phyloP scores from a whole-genome alignment of 805 yeast genomes.

The Kluyveromyces nonfermentans region DNA sequence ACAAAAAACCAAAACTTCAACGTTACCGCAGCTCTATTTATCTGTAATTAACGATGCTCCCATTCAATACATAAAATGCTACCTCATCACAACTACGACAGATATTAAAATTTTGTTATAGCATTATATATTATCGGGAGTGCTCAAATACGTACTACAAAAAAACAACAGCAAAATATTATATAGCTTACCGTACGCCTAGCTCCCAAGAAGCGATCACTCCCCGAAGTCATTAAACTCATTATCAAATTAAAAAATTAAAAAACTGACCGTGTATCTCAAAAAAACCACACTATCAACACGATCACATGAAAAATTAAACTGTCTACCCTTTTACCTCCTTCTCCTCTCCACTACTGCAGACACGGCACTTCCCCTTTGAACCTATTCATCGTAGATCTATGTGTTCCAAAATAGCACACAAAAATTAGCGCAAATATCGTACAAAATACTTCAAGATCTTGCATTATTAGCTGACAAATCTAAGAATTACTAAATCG shows the following conservation, averaged over 20 bases:
- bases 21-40: neutral
- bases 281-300: too few relatives aligned
- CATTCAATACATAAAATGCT: too few relatives aligned
- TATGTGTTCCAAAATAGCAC: constrained; percentile 20
- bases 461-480: constrained; percentile 13
- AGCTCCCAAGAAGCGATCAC: too few relatives aligned
- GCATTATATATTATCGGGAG: too few relatives aligned
- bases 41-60: neutral
- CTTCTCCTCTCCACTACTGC: constrained; percentile 6
- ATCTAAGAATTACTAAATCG: neutral
- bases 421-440: constrained; percentile 19
- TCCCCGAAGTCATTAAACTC: neutral
- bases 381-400: constrained; percentile 20
- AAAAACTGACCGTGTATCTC: neutral
- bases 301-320: too few relatives aligned
- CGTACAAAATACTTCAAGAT: constrained; percentile 18
- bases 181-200: too few relatives aligned
- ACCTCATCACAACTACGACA: too few relatives aligned
- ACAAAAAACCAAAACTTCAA: neutral
- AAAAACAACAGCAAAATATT: neutral
- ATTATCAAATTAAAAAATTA: neutral
- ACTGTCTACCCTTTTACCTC: too few relatives aligned
- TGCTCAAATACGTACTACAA: too few relatives aligned
- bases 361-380: constrained; percentile 21
- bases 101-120: too few relatives aligned